phyloP scores from a whole-genome alignment of 2,329 filamentous ascomycete genomes.

The Pseudonectria buxi region DNA sequence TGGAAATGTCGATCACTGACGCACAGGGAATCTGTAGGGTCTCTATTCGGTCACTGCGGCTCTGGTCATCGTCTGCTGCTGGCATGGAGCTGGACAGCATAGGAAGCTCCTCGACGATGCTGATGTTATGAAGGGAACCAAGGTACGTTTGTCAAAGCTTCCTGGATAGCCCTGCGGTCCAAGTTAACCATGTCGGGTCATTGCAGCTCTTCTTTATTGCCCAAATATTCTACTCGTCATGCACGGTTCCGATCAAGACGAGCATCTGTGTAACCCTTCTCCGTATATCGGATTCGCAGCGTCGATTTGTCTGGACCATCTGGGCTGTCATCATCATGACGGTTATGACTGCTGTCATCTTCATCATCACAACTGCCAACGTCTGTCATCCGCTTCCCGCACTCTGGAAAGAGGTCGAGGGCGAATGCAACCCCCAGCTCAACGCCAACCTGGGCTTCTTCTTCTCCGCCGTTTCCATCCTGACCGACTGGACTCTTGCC shows the following conservation, averaged over 20 bases:
- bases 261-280: conserved; percentile 24
- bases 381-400: conserved; percentile 20
- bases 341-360: conserved; percentile 9
- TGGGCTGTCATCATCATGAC: conserved; percentile 10
- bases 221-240: conserved; percentile 13
- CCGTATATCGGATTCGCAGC: conserved; percentile 16
- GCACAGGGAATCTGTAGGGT: not conserved
- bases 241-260: conserved; percentile 19
- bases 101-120: not conserved
- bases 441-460: conserved; percentile 18
- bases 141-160: conserved; percentile 6
- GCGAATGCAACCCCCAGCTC: conserved; percentile 10
- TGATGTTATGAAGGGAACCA: conserved; percentile 11
- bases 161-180: not conserved
- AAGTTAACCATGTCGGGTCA: not conserved
- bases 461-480: conserved; percentile 19
- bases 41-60: conserved; percentile 10
- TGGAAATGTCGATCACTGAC: not conserved
- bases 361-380: conserved; percentile 14
- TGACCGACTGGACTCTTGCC: conserved; percentile 21
- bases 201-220: conserved; percentile 16
- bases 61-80: conserved; percentile 14
- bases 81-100: conserved; percentile 12
- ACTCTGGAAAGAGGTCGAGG: conserved; percentile 15
- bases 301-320: conserved; percentile 10